phyloP scores from a whole-genome alignment of 2,329 filamentous ascomycete species.

The Pseudocercospora fuligena region DNA sequence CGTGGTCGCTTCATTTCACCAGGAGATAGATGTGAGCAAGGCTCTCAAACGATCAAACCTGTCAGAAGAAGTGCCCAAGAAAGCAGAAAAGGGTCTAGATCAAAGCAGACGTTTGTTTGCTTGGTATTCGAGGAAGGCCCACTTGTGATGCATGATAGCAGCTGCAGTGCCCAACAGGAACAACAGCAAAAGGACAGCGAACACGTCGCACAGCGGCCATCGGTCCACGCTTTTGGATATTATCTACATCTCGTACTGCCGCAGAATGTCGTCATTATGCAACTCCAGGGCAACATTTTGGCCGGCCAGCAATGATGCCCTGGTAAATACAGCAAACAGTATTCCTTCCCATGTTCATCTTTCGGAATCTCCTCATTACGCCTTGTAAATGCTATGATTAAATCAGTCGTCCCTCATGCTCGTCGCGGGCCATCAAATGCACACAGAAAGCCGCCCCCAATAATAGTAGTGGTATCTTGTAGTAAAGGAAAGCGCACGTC shows the following conservation, averaged over 20 bases:
- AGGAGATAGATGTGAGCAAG: not conserved
- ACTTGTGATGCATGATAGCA: not conserved
- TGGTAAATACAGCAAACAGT: conserved; percentile 8
- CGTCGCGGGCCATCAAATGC: conserved; percentile 18
- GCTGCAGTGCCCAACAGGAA: conserved; percentile 7
- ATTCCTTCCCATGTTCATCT: not conserved
- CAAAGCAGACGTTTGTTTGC: not conserved
- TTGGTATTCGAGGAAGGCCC: not conserved
- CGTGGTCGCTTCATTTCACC: not conserved
- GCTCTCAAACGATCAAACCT: conserved; percentile 6
- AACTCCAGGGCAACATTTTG: conserved; percentile 10
- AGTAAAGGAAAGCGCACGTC: conserved; percentile 14
- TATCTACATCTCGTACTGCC: conserved; percentile 27
- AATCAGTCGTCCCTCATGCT: conserved; percentile 21
- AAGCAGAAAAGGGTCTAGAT: not conserved
- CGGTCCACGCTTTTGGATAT: conserved; percentile 16
- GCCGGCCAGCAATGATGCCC: conserved; percentile 17
- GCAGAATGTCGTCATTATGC: conserved; percentile 16
- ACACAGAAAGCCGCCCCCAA: conserved; percentile 12
- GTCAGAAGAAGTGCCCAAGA: not conserved
- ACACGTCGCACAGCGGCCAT: conserved; percentile 23
- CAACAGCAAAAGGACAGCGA: conserved; percentile 14
- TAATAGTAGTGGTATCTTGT: conserved; percentile 20
- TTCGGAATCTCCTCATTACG: not conserved
- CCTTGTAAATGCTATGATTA: conserved; percentile 18